Conservation (phyloP, 2,329 filamentous ascomycete genomes). For the Ophidiomyces ophidiicola region DNA sequence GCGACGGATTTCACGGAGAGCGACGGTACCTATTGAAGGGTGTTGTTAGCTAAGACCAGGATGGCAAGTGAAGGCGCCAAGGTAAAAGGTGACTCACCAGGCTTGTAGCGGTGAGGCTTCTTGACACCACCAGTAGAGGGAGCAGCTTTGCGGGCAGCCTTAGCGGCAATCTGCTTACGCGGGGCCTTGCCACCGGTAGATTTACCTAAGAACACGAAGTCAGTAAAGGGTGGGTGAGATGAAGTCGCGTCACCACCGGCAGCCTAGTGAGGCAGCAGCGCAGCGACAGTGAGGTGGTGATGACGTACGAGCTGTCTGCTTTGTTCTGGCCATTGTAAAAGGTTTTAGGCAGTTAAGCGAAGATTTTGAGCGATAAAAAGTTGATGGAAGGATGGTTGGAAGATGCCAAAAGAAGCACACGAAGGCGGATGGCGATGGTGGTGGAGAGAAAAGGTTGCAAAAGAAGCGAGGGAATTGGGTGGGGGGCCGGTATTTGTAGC, state of each 20-base stretch:
- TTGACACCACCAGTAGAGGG: conserved; percentile 95
- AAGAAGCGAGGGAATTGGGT: conserved; percentile 21
- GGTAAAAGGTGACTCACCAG: conserved; percentile 40
- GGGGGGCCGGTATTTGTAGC: conserved; percentile 19
- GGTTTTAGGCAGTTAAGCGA: conserved; percentile 21
- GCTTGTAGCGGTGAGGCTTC: conserved; percentile 87
- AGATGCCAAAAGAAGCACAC: conserved; percentile 19
- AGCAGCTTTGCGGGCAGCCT: conserved; percentile 96
- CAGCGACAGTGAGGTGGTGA: conserved; percentile 18
- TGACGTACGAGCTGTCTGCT: conserved; percentile 42
- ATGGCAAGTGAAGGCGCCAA: not conserved
- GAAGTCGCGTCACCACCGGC: conserved; percentile 14
- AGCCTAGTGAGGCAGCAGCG: conserved; percentile 14
- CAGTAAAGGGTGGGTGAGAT: conserved; percentile 22
- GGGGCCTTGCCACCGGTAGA: conserved; percentile 61
- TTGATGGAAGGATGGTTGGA: conserved; percentile 19
- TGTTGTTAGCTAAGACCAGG: conserved; percentile 19
- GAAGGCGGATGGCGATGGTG: conserved; percentile 15
- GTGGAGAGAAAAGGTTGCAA: conserved; percentile 25
- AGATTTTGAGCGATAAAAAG: conserved; percentile 24
- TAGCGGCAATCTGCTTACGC: conserved; percentile 96
- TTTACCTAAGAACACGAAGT: conserved; percentile 55
- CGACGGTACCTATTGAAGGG: conserved; percentile 58
- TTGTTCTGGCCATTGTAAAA: conserved; percentile 38
- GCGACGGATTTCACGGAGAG: conserved; percentile 94